Base-by-base conservation (phyloP, 2,329 filamentous ascomycete species). In the Sphaerostilbella broomeana region DNA sequence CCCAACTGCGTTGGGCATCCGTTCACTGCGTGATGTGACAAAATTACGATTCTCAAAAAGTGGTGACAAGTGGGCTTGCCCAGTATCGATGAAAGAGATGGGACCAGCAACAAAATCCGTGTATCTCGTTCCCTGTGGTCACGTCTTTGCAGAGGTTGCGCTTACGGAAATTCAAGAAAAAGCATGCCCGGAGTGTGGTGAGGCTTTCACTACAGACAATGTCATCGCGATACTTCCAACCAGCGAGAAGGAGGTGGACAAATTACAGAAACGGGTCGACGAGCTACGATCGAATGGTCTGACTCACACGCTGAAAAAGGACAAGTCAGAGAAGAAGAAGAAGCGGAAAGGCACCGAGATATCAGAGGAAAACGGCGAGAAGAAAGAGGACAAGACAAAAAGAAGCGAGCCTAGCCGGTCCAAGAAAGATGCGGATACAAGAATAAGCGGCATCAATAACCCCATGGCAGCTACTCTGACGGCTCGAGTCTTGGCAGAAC, bases 111-210 rank as follows among this genome's bases (percentile, higher is more conserved):
- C 82, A 12, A 90, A 83, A 61, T 74, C 87, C 1, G 86, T 94
- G 2, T 98, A 97, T 54, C 55, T 98, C 3, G 86, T 97, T 4
- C 92, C 92, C 0, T 98, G 92, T 54, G 94, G 92, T 0, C 94
- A 98, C 67, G 89, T 86, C 1, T 97, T 97, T 62, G 82, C 86
- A 1, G 88, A 94, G 45, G 79, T 80, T 38, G 87, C 88, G 6
- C 81, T 97, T 49, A 84, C 81, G 50, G 85, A 92, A 61, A 78
- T 94, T n/a, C 58, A 67, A 3, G 81, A 84, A 47, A 68, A 70
- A 19, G 55, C 59, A 0, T 83, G 79, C 42, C 74, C 77, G 0
- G 74, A 90, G 64, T 98, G 92, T 62, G 86, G 83, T 49, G 78
- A 81, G 41, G 53, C 72, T 0, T 95, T 92, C 54, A 75, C 76